Conservation (phyloP, 2,329 filamentous ascomycete species). For the Ophiocordyceps australis region DNA sequence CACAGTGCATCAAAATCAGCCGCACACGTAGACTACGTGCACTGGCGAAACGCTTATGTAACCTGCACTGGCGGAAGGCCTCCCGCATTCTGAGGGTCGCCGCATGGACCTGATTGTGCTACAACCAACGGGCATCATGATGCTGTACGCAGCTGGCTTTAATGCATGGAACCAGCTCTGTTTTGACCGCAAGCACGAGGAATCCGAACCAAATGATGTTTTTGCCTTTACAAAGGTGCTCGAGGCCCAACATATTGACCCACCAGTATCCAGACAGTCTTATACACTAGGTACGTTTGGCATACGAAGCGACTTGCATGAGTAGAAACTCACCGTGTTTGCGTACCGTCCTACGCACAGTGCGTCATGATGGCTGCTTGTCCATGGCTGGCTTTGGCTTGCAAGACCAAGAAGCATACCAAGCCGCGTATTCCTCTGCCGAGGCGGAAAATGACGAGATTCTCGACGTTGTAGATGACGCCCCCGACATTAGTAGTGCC, state of each 20-base stretch:
- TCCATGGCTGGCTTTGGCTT: slow-evolving; percentile 6
- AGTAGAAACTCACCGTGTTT: no score
- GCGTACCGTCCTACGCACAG: slow-evolving; percentile 3
- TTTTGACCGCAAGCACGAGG: slow-evolving; percentile 10
- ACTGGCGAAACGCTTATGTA: no score
- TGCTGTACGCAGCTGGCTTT: slow-evolving; percentile 35
- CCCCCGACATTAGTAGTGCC: no score
- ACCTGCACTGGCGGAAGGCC: no score
- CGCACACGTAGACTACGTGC: no score
- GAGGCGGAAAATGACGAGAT: slow-evolving; percentile 5
- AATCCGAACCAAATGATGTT: slow-evolving; percentile 25
- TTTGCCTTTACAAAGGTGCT: slow-evolving; percentile 23
- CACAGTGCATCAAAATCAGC: no score
- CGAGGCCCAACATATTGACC: slow-evolving; percentile 13
- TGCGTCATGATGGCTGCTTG: slow-evolving; percentile 5
- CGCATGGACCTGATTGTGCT: no score
- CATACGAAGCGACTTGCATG: no score
- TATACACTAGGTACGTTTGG: slow-evolving; percentile 26
- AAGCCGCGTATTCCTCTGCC: slow-evolving; percentile 1
- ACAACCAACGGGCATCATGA: slow-evolving; percentile 14
- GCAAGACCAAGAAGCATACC: slow-evolving; percentile 1
- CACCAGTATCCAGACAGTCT: slow-evolving; percentile 16
- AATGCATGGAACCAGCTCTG: slow-evolving; percentile 39
- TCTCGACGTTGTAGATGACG: slow-evolving; percentile 1
- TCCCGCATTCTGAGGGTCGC: no score